Evolutionary conservation across 495 filamentous ascomycete species (phyloP).

Genomic region (Cryomyces antarcticus): DNA sequence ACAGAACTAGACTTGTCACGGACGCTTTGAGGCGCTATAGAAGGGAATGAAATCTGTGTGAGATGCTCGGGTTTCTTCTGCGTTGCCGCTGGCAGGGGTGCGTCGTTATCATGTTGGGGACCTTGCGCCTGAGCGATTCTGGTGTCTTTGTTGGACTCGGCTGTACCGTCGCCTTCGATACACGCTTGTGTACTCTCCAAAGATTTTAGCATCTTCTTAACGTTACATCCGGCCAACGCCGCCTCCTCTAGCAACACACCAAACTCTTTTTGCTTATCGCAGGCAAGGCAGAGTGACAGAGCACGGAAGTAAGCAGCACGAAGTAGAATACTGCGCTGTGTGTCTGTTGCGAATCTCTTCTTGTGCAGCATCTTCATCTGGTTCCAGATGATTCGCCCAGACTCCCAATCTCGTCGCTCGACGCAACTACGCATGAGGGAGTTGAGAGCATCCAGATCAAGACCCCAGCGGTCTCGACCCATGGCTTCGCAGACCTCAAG

Average conservation of each 20-base stretch:
- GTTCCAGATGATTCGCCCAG: conserved; percentile 11
- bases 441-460: conserved; percentile 9
- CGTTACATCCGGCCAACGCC: too few relatives aligned
- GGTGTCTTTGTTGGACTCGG: too few relatives aligned
- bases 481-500: conserved; percentile 13
- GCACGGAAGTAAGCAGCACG: not conserved
- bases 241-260: not conserved
- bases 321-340: not conserved
- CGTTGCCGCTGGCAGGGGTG: too few relatives aligned
- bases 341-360: not conserved
- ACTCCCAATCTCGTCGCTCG: conserved; percentile 8
- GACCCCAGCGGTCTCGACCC: conserved; percentile 18
- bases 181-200: too few relatives aligned
- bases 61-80: too few relatives aligned
- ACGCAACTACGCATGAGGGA: conserved; percentile 14
- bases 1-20: too few relatives aligned
- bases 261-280: not conserved
- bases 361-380: conserved; percentile 7
- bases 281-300: not conserved
- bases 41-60: too few relatives aligned
- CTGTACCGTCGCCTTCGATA: too few relatives aligned
- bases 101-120: too few relatives aligned
- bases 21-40: too few relatives aligned
- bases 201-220: too few relatives aligned
- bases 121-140: too few relatives aligned